Base-by-base conservation (phyloP, 495 filamentous ascomycete species). In the Daldinia vernicosa region DNA sequence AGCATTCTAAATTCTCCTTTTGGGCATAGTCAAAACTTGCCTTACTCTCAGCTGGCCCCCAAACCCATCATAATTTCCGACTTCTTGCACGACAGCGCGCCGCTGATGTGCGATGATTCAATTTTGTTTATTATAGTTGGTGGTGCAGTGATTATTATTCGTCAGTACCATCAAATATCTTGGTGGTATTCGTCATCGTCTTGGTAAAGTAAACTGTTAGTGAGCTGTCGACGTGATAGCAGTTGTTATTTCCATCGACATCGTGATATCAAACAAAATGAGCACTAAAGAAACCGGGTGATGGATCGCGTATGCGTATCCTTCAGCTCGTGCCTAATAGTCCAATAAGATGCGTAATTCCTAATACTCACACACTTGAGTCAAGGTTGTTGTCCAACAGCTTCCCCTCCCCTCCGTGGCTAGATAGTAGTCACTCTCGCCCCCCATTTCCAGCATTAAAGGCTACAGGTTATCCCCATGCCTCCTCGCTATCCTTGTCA, bases 11-110 rank as follows among this genome's bases (percentile, higher is more conserved):
- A 30, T 63, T 60, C 43, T 45, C 50, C 37, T 53, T 63, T 63
- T 54, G n/a, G 66, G 64, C 15, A 40, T 54, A 52, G 60, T 45
- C 22, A 32, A 47, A 65, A 64, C 62, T 77, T 77, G 75, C 75
- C 75, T 77, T 72, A 72, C 70, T 51, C 65, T 77, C 75, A 77
- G 75, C 75, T 77, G 70, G 70, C 70, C 75, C 73, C 73, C 75
- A 75, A 77, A 30, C 24, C 17, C 19, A 54, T 19, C 40, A 19
- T 43, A 32, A 58, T 50, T 50, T 55, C 52, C 63, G n/a, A 55
- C 55, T 68, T 61, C 28, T 45, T 65, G 60, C 64, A 45, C 59
- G 5, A 67, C 51, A 15, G 14, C 50, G 50, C 5, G 15, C 26
- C 11, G 50, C 50, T 30, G 24, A 30, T n/a, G 50, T 17, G 11